Conservation (phyloP, 2,329 filamentous ascomycete genomes). For the Tolypocladium tundrense region DNA sequence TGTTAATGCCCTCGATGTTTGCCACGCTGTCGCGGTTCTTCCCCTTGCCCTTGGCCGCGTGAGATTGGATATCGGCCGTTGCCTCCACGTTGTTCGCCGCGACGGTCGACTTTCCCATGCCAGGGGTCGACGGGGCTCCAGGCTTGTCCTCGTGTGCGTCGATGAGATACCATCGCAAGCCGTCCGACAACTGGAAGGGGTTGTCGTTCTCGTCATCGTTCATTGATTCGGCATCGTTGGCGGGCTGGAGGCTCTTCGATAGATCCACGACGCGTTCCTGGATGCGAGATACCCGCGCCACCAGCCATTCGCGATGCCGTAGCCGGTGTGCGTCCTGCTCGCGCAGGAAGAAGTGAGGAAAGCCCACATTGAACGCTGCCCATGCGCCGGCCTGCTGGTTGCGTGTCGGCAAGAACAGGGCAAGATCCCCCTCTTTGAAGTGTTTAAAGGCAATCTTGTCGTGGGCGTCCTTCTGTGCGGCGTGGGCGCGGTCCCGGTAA, state of each 20-base stretch:
- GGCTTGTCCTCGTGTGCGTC: slow-evolving; percentile 91
- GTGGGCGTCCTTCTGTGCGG: slow-evolving; percentile 72
- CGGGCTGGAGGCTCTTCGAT: slow-evolving; percentile 58
- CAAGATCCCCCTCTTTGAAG: slow-evolving; percentile 94
- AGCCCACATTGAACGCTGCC: slow-evolving; percentile 97
- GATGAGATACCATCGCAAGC: slow-evolving; percentile 89
- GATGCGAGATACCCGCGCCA: slow-evolving; percentile 82
- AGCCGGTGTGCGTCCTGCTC: slow-evolving; percentile 86
- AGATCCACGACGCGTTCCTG: slow-evolving; percentile 91
- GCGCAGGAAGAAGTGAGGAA: slow-evolving; percentile 91
- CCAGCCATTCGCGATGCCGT: slow-evolving; percentile 83
- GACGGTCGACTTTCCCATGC: slow-evolving; percentile 83
- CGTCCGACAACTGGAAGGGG: slow-evolving; percentile 91
- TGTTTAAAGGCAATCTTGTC: slow-evolving; percentile 93
- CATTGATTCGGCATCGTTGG: slow-evolving; percentile 37
- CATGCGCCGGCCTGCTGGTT: slow-evolving; percentile 92
- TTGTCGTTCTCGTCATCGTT: slow-evolving; percentile 78
- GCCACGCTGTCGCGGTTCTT: slow-evolving; percentile 35
- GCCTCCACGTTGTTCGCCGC: slow-evolving; percentile 81
- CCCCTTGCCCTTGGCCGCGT: slow-evolving; percentile 33
- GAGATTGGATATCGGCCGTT: slow-evolving; percentile 58
- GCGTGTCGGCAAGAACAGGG: slow-evolving; percentile 84
- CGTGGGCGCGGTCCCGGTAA: slow-evolving; percentile 80
- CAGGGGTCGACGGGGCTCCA: slow-evolving; percentile 82
- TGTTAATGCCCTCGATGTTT: slow-evolving; percentile 63